A percentile compares a stretch with the other conserved stretches of the same genome.
phyloP scores from a whole-genome alignment of 2,329 filamentous ascomycete species.

The Kalaharituber pfeilii region DNA sequence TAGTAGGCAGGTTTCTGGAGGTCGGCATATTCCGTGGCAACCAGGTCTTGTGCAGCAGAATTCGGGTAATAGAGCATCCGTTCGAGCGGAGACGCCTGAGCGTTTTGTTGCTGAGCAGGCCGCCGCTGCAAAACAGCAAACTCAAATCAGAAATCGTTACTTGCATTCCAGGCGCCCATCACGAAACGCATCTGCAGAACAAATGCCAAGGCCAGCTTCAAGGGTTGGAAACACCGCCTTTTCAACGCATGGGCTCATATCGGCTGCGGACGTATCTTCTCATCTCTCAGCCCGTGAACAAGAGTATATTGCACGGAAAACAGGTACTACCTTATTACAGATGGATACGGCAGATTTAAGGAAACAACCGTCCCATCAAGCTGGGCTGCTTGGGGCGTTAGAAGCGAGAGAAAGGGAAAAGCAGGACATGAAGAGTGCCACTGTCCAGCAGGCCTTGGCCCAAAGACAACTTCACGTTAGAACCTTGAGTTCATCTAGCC shows the following conservation, averaged over 20 bases:
- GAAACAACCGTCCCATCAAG: conserved; percentile 35
- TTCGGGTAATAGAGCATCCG: conserved; percentile 32
- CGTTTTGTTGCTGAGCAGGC: conserved; percentile 70
- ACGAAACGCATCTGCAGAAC: conserved; percentile 30
- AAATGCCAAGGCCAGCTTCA: conserved; percentile 30
- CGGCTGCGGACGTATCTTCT: conserved; percentile 31
- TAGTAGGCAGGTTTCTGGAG: background rate
- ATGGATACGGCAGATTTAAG: conserved; percentile 39
- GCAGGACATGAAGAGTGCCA: conserved; percentile 49
- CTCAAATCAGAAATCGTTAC: conserved; percentile 31
- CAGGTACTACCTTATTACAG: conserved; percentile 57
- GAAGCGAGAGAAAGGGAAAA: conserved; percentile 65
- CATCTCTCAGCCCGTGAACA: conserved; percentile 74
- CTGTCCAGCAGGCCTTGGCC: conserved; percentile 55
- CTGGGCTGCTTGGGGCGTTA: conserved; percentile 60
- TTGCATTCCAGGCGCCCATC: conserved; percentile 44
- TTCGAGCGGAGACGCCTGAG: conserved; percentile 50
- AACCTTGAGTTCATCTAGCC: background rate
- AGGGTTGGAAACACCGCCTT: conserved; percentile 22
- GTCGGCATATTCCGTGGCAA: conserved; percentile 61
- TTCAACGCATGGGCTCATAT: conserved; percentile 13
- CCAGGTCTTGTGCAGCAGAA: conserved; percentile 41
- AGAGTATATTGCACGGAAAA: conserved; percentile 69
- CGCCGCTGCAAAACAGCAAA: conserved; percentile 35
- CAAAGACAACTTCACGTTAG: conserved; percentile 36